phyloP scores from a whole-genome alignment of 768 basidiomycete genomes.

The Mycena amicta region DNA sequence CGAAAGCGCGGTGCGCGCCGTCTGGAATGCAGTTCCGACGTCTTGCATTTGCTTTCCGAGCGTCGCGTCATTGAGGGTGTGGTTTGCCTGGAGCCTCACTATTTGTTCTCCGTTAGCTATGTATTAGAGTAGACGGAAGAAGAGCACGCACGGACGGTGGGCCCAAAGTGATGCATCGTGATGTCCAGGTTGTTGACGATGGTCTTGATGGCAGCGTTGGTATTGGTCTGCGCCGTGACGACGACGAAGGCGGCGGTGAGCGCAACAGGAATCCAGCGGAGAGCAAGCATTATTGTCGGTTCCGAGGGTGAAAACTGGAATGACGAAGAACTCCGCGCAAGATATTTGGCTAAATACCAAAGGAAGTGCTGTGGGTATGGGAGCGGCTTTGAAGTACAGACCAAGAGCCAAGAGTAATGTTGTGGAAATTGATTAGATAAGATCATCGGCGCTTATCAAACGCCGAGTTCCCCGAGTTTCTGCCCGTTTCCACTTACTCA shows the following conservation, averaged over 20 bases:
- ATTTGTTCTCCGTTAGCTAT: neutral
- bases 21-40: slow-evolving; percentile 3
- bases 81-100: slow-evolving; percentile 12
- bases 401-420: too few species aligned
- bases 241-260: neutral
- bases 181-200: slow-evolving; percentile 10
- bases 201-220: slow-evolving; percentile 1
- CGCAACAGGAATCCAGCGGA: neutral
- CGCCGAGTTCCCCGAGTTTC: too few species aligned
- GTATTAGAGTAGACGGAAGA: neutral
- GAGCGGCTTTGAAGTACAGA: neutral
- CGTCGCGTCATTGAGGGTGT: slow-evolving; percentile 11
- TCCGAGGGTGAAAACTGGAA: too few species aligned
- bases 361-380: too few species aligned
- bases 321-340: too few species aligned
- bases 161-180: slow-evolving; percentile 2
- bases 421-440: too few species aligned
- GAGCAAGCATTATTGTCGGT: neutral
- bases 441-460: too few species aligned
- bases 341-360: too few species aligned
- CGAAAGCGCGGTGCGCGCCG: slow-evolving; percentile 1
- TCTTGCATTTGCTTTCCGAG: slow-evolving; percentile 1
- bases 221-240: slow-evolving; percentile 1
- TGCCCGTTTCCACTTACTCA: too few species aligned
- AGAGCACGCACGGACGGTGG: slow-evolving; percentile 5